A percentile compares a stretch with the other conserved stretches of the same genome.
These are phyloP conservation scores for Aspergillus sp. DNA, from an alignment of 2,329 filamentous ascomycete genomes.

Conservation along the genomic window DNA sequence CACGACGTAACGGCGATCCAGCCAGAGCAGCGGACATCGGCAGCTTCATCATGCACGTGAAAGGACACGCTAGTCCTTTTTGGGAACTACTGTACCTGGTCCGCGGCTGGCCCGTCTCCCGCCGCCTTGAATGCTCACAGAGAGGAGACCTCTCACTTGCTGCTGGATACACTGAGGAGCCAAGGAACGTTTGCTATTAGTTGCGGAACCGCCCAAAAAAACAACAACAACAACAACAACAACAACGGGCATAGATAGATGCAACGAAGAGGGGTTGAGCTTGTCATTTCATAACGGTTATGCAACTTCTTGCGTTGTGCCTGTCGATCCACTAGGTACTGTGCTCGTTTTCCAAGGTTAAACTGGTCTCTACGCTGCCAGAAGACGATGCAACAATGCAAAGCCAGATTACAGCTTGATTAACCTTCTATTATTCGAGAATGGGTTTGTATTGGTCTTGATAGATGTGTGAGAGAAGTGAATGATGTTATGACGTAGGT, in stretches of 20 bases:
- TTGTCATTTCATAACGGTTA: not conserved
- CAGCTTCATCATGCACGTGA: slow-evolving; percentile 21
- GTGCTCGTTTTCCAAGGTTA: not conserved
- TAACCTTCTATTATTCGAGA: not conserved
- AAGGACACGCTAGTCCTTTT: slow-evolving; percentile 16
- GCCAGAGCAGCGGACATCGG: slow-evolving; percentile 7
- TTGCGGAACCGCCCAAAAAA: no score
- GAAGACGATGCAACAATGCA: not conserved
- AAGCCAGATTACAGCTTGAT: not conserved
- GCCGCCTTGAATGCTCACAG: not conserved
- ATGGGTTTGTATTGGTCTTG: not conserved
- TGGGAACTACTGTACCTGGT: slow-evolving; percentile 8
- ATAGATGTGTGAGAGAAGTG: not conserved
- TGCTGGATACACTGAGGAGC: not conserved
- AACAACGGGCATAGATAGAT: not conserved
- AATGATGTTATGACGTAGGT: not conserved
- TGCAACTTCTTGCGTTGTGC: not conserved
- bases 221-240: no score
- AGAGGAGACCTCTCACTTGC: not conserved
- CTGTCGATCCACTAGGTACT: not conserved
- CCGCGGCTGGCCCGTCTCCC: not conserved
- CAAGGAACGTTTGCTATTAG: not conserved
- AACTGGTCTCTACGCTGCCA: not conserved
- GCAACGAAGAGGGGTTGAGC: not conserved
- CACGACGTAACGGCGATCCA: slow-evolving; percentile 2